phyloP scores from a whole-genome alignment of 495 filamentous ascomycete genomes.

The Hypoxylon lenormandii region DNA sequence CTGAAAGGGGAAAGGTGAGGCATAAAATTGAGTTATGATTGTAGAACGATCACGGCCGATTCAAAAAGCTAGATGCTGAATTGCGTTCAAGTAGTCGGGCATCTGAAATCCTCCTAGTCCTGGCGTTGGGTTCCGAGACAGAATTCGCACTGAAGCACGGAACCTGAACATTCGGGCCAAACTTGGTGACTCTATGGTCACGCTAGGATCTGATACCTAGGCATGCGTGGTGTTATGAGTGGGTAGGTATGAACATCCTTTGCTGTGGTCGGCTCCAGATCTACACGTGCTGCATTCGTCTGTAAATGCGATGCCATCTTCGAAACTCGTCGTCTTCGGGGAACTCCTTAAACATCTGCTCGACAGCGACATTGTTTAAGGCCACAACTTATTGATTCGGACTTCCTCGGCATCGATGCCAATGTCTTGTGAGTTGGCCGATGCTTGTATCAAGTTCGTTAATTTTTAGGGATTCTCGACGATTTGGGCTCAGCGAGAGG shows the following conservation, averaged over 20 bases:
- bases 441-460: too few relatives aligned
- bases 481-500: too few relatives aligned
- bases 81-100: too few relatives aligned
- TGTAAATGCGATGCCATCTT: constrained; percentile 72
- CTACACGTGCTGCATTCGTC: constrained; percentile 80
- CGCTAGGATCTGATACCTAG: constrained; percentile 76
- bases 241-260: constrained; percentile 85
- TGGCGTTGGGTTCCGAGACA: constrained; percentile 75
- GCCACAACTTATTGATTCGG: too few relatives aligned
- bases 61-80: too few relatives aligned
- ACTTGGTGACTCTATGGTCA: constrained; percentile 93
- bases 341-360: constrained; percentile 74
- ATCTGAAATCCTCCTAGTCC: too few relatives aligned
- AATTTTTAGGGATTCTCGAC: too few relatives aligned
- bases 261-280: constrained; percentile 58
- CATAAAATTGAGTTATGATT: too few relatives aligned
- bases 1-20: too few relatives aligned
- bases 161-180: constrained; percentile 76
- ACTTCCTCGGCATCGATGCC: too few relatives aligned
- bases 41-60: too few relatives aligned
- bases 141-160: constrained; percentile 88
- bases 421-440: too few relatives aligned
- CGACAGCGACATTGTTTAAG: constrained; percentile 71
- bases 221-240: constrained; percentile 83
- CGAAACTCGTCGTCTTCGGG: constrained; percentile 69